Base-by-base conservation (phyloP, 768 basidiomycete species). In the Boletus sp. region DNA sequence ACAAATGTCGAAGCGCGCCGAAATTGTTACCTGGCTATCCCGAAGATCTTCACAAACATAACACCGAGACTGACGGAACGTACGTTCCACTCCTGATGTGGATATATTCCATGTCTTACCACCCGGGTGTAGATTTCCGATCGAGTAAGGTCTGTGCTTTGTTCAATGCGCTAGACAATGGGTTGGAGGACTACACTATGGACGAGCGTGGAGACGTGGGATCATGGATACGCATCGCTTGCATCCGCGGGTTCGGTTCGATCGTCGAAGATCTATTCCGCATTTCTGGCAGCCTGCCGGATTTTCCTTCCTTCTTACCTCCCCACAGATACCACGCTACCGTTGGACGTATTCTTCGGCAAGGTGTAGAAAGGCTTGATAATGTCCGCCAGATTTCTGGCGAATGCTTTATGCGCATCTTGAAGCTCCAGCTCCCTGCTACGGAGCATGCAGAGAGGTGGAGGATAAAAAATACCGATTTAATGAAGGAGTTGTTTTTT, bases 161-260 rank as follows among this genome's bases (percentile, higher is more conserved):
- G 51, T 74, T 87, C 47, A 73, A 79, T 50, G 78, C 81, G 19
- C 65, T 91, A 35, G 69, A 86, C n/a, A 68, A 65, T n/a, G 94
- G 92, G 4, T 71, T 99, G 49, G 77, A 83, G 19, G 95, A 99
- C 73, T 99, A 98, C 66, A 88, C 91, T 6, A 84, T 83, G 45
- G 96, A 99, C 67, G 90, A 97, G 67, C 85, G 96, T 59, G 96
- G 96, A 5, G 97, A 99, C 66, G 88, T 99, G 35, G 96, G 96
- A 39, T 98, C 96, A 2, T 97, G 94, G 93, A 81, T 94, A 48
- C 89, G 96, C 57, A 80, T 89, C 7, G 83, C 84, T 2, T 90
- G 87, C 62, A 79, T 94, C 47, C 77, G 76, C 43, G 87, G 87
- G 10, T 72, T 94, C 51, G 76, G 82, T 17, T 72, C 75, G 8